These are phyloP conservation scores for Tuber aestivum DNA, from an alignment of 495 filamentous ascomycete genomes.

Conservation along the genomic window DNA sequence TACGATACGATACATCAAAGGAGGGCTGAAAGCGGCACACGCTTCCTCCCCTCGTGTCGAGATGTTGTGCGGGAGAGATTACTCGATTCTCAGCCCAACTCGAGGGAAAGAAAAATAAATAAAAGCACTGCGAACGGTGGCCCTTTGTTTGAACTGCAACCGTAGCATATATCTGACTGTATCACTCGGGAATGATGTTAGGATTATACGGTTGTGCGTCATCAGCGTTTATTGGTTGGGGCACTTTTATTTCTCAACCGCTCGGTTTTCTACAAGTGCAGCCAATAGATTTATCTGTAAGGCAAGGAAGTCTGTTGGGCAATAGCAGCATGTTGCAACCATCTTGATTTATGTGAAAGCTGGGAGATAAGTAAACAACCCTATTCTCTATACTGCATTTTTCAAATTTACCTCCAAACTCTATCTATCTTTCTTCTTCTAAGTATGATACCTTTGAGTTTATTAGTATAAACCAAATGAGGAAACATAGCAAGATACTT, in stretches of 20 bases:
- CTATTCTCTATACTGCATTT: too few relatives aligned
- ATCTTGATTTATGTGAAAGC: too few relatives aligned
- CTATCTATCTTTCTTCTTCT: too few relatives aligned
- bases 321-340: too few relatives aligned
- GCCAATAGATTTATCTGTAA: too few relatives aligned
- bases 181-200: neutral
- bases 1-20: slow-evolving; percentile 1
- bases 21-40: neutral
- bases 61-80: neutral
- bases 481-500: too few relatives aligned
- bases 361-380: too few relatives aligned
- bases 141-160: neutral
- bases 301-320: too few relatives aligned
- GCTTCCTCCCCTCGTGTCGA: neutral
- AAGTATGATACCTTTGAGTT: too few relatives aligned
- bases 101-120: neutral
- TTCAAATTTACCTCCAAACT: too few relatives aligned
- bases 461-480: too few relatives aligned
- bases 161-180: neutral
- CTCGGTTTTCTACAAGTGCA: neutral
- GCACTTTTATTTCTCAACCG: neutral
- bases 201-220: neutral
- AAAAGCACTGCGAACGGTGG: neutral
- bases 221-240: neutral
- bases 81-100: neutral